A percentile compares a stretch with the other conserved stretches of the same genome.
Evolutionary conservation across 1,284 basidiomycete genomes (phyloP).

Genomic region (Ceratobasidium sp.): DNA sequence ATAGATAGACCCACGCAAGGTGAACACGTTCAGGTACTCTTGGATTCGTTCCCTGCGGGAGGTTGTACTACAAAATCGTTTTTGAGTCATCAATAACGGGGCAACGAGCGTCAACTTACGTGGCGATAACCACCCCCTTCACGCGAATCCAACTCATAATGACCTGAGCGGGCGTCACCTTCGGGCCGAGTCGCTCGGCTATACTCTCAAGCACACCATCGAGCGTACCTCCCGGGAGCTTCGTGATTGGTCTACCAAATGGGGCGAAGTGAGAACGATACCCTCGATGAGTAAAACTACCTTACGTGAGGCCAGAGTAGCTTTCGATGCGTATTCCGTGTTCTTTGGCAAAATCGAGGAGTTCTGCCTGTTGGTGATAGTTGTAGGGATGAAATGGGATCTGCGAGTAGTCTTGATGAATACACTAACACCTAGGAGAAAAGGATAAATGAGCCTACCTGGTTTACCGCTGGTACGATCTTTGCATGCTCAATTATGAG

Average conservation of each 20-base stretch:
- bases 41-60: slow-evolving; percentile 69
- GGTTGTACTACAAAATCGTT: slow-evolving; percentile 63
- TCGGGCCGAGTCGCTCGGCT: slow-evolving; percentile 60
- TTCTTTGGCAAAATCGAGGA: slow-evolving; percentile 66
- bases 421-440: background rate
- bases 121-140: slow-evolving; percentile 73
- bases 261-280: background rate
- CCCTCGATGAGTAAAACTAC: slow-evolving; percentile 18
- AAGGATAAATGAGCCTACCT: slow-evolving; percentile 56
- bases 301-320: slow-evolving; percentile 71
- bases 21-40: slow-evolving; percentile 72
- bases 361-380: slow-evolving; percentile 63
- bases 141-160: slow-evolving; percentile 72
- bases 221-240: slow-evolving; percentile 70
- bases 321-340: slow-evolving; percentile 75
- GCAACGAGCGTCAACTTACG: slow-evolving; percentile 57
- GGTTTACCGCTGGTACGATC: slow-evolving; percentile 75
- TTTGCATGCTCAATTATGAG: slow-evolving; percentile 65
- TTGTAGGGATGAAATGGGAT: slow-evolving; percentile 77
- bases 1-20: slow-evolving; percentile 59
- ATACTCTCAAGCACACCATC: slow-evolving; percentile 69
- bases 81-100: background rate
- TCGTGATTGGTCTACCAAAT: slow-evolving; percentile 66
- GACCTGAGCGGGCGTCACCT: slow-evolving; percentile 71
- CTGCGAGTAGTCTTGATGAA: slow-evolving; percentile 52